Evolutionary conservation across 176 grass and related monocot genomes (phyloP).

Genomic region (Tillandsia fasciculata): DNA sequence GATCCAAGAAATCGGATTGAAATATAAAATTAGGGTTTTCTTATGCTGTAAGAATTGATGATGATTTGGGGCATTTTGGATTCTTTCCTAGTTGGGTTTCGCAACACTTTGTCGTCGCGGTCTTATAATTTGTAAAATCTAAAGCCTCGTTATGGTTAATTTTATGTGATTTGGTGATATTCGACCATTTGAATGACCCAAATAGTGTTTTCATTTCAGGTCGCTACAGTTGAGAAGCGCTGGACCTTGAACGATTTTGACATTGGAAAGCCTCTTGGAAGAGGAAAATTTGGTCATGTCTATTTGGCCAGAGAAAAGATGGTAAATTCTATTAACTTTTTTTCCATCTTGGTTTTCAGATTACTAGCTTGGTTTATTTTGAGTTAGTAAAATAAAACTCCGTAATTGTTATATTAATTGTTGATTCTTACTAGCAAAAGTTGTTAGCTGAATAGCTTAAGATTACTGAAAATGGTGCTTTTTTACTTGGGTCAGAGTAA

Average conservation of each 20-base stretch:
- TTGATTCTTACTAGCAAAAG: background rate
- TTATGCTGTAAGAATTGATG: background rate
- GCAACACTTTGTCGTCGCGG: background rate
- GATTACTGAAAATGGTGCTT: background rate
- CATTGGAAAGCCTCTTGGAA: slow-evolving; percentile 76
- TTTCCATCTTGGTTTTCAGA: background rate
- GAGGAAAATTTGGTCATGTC: slow-evolving; percentile 95
- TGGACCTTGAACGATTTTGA: slow-evolving; percentile 80
- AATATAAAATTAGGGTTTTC: slow-evolving; percentile 11
- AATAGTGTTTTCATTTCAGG: slow-evolving; percentile 27
- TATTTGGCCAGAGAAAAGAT: slow-evolving; percentile 86
- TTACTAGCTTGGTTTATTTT: background rate
- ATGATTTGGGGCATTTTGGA: slow-evolving; percentile 5
- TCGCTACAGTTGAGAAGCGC: slow-evolving; percentile 44
- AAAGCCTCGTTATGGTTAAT: background rate
- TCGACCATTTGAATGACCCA: background rate
- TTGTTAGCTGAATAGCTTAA: background rate
- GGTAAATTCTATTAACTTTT: slow-evolving; percentile 23
- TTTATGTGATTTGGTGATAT: background rate
- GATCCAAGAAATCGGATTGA: background rate
- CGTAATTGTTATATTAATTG: background rate
- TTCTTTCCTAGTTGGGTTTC: slow-evolving; percentile 2
- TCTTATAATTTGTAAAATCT: background rate
- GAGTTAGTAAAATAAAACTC: background rate
- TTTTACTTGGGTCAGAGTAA: slow-evolving; percentile 45